Evolutionary conservation across 2,329 filamentous ascomycete species (phyloP).

Genomic region (Fusarium nygamai): DNA sequence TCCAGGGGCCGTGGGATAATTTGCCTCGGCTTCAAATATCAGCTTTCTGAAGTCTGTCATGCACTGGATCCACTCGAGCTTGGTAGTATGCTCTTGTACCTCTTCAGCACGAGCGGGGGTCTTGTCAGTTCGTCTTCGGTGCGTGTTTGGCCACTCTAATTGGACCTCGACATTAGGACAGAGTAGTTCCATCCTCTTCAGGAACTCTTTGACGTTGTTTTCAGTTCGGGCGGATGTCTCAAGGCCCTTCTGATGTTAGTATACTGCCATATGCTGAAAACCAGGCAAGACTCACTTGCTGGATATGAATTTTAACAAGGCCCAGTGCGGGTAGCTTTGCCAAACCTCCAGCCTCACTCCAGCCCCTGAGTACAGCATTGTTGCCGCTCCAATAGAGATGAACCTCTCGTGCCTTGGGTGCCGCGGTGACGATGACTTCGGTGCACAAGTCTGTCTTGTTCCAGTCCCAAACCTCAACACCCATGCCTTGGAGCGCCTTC

Average conservation of each 20-base stretch:
- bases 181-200: neutral
- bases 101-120: constrained; percentile 9
- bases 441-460: constrained; percentile 17
- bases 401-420: neutral
- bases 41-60: constrained; percentile 39
- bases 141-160: neutral
- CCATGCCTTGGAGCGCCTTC: neutral
- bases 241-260: neutral
- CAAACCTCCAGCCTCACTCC: constrained; percentile 1
- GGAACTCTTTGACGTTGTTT: neutral
- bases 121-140: neutral
- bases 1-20: neutral
- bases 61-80: constrained; percentile 40
- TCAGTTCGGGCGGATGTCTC: neutral
- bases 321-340: neutral
- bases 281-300: neutral
- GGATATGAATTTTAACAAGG: neutral
- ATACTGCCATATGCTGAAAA: accelerated
- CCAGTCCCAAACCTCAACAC: constrained; percentile 14
- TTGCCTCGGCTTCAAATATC: constrained; percentile 33
- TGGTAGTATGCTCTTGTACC: constrained; percentile 23
- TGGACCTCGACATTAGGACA: neutral
- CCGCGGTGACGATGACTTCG: neutral
- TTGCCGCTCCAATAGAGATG: constrained; percentile 19
- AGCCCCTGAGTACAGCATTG: constrained; percentile 9